Evolutionary conservation across 495 filamentous ascomycete genomes (phyloP).

Genomic region (Geoglossum glabrum): DNA sequence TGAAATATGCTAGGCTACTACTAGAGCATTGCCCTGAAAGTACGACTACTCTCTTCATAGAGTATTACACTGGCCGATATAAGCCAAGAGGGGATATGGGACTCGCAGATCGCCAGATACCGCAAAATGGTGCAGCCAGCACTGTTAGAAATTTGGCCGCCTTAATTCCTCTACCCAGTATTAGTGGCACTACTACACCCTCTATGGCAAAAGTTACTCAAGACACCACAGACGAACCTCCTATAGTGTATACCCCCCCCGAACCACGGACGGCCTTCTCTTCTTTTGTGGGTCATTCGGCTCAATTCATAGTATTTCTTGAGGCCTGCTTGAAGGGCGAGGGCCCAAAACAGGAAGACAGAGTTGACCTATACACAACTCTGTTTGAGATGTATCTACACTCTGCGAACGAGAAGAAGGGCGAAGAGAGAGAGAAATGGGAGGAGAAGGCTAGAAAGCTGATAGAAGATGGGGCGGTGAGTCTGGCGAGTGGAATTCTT

Average conservation of each 20-base stretch:
- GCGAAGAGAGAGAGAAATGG: slow-evolving; percentile 57
- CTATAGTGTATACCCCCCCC: slow-evolving; percentile 39
- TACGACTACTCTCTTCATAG: slow-evolving; percentile 71
- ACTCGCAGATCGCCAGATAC: slow-evolving; percentile 24
- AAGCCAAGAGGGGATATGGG: slow-evolving; percentile 45
- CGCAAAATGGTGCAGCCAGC: slow-evolving; percentile 39
- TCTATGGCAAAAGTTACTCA: slow-evolving; percentile 7
- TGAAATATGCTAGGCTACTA: slow-evolving; percentile 86
- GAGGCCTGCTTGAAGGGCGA: slow-evolving; percentile 61
- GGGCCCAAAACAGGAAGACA: slow-evolving; percentile 45
- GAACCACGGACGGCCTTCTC: slow-evolving; percentile 86
- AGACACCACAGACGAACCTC: slow-evolving; percentile 9
- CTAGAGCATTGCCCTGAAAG: slow-evolving; percentile 62
- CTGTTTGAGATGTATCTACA: slow-evolving; percentile 96
- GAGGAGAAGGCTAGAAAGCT: slow-evolving; percentile 71
- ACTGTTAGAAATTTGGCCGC: slow-evolving; percentile 67
- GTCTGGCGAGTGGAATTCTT: not conserved
- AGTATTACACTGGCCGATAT: slow-evolving; percentile 80
- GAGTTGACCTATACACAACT: slow-evolving; percentile 77
- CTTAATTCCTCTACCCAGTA: slow-evolving; percentile 67
- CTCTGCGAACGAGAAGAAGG: slow-evolving; percentile 55
- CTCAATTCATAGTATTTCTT: slow-evolving; percentile 76
- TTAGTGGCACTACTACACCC: slow-evolving; percentile 24
- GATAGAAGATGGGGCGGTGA: slow-evolving; percentile 54
- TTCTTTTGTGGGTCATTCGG: slow-evolving; percentile 82